Base-by-base conservation (phyloP, 257 asterid species). In the Lithospermum erythrorhizon region DNA sequence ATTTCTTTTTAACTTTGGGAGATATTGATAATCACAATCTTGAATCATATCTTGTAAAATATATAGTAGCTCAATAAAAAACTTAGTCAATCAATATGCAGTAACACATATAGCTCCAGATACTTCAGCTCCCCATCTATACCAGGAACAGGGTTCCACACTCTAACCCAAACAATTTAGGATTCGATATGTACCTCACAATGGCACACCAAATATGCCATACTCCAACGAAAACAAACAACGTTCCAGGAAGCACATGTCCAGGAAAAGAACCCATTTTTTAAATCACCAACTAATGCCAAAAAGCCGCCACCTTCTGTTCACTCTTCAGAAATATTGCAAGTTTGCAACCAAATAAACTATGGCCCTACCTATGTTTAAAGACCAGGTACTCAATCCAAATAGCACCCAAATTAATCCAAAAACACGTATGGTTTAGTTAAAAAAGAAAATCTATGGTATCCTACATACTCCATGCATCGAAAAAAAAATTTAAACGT, bases 241-340 rank as follows among this genome's bases (percentile, higher is more conserved):
- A 64, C 24, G 97, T 84, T 72, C 99, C 99, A 0, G 99, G 99
- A 69, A 93, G 71, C 62, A 84, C 79, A 86, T 93, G 99, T 68
- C 99, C 99, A 9, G 69, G 77, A 72, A 93, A 93, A n/a, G 99
- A 93, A 57, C 99, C 99, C 99, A 93, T 93, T 55, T 69, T 45
- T 57, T 61, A 35, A 21, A 41, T 41, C 49, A 11, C 49, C 49
- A 41, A 11, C 3, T 2, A 35, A 35, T n/a, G n/a, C n/a, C 45
- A 13, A 14, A 41, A 41, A 11, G 14, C 49, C 16, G 3, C 49
- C 15, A 41, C 49, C 49, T 41, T 41, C 49, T 41, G 49, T 9
- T 13, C 49, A 41, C 49, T 41, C 18, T 41, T 41, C 16, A 35
- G 45, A 35, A 8, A 35, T 35, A 8, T 11, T 35, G 32, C 32